Evolutionary conservation across 2,329 filamentous ascomycete species (phyloP), one percentile per base, ranked within the genome.

Genomic region (Xylaria hypoxylon): DNA sequence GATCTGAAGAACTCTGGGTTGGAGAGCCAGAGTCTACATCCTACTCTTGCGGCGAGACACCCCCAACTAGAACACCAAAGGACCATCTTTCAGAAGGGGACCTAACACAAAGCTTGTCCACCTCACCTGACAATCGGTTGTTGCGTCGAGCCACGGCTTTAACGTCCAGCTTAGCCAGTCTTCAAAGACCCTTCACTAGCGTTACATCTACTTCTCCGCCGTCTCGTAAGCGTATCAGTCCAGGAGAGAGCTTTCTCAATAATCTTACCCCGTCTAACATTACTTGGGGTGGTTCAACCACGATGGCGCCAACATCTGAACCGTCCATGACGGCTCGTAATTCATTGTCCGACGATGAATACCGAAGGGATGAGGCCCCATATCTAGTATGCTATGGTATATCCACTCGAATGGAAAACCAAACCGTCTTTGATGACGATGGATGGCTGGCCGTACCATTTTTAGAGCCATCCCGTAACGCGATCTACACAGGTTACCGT

Each of bases 361-460:
- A 76, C 22, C 79, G 80, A 17, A 78, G 79, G 56, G 84, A 86
- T 3, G 83, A 85, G 13, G 65, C 79, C 13, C 74, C 83, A 4
- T 79, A 82, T 8, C 75, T 86, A 67, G 80, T 87, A 2, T 85
- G 86, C 5, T 80, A 85, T 17, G 82, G 80, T 24, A 84, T 88
- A 5, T 80, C 82, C 1, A 80, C 90, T 6, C 80, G 82, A 6
- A 81, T 90, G 69, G 85, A 87, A 72, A 88, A 91, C 68, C 87
- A 89, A 68, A 83, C 84, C n/a, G 82, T 86, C 22, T 91, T 91
- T 71, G 89, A 91, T 69, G 89, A 91, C 59, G 89, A 91, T 72
- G 89, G 88, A 13, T 90, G 88, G 82, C 82, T 90, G 73, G 83
- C 81, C 22, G 82, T 84, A 2, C 85, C 89, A 3, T 77, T 91